Conservation (phyloP, 768 basidiomycete genomes). For the Mycena olivaceomarginata region DNA sequence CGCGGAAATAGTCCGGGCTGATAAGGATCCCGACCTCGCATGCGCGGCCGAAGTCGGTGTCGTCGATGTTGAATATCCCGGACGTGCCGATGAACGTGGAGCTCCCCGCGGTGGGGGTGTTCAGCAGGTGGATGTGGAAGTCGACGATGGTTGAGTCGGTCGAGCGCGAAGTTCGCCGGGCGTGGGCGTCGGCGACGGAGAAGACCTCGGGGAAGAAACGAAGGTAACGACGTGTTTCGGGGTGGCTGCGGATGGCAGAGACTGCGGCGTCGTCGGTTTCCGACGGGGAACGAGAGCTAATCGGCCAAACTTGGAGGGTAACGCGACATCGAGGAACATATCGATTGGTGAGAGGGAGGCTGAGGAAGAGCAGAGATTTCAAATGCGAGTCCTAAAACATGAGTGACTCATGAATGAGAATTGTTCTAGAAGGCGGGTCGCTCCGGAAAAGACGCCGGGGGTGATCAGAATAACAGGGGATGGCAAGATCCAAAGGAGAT, state of each 20-base stretch:
- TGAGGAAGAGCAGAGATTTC: not conserved
- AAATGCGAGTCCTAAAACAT: too few species aligned
- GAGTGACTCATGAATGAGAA: too few species aligned
- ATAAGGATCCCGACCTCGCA: constrained; percentile 68
- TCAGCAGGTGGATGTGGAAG: constrained; percentile 58
- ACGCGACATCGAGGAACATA: constrained; percentile 29
- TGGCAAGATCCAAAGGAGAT: too few species aligned
- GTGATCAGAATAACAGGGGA: too few species aligned
- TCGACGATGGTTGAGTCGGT: constrained; percentile 59
- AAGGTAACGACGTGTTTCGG: constrained; percentile 60
- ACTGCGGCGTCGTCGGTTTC: constrained; percentile 59
- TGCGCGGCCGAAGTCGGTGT: constrained; percentile 49
- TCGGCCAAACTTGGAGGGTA: constrained; percentile 50
- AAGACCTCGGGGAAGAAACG: constrained; percentile 61
- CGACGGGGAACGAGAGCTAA: constrained; percentile 59
- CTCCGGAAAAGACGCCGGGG: too few species aligned
- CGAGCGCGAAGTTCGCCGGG: constrained; percentile 58
- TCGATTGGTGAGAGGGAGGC: not conserved
- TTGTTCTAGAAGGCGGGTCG: too few species aligned
- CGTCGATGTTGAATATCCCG: constrained; percentile 63
- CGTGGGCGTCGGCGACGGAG: constrained; percentile 58
- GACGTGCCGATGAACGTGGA: constrained; percentile 61
- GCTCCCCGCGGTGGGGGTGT: constrained; percentile 26
- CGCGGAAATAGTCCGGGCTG: constrained; percentile 59
- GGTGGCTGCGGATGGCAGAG: constrained; percentile 61